A percentile compares a stretch with the other conserved stretches of the same genome.
phyloP scores from a whole-genome alignment of 306 rosid species.

The Arachis hypogaea region DNA sequence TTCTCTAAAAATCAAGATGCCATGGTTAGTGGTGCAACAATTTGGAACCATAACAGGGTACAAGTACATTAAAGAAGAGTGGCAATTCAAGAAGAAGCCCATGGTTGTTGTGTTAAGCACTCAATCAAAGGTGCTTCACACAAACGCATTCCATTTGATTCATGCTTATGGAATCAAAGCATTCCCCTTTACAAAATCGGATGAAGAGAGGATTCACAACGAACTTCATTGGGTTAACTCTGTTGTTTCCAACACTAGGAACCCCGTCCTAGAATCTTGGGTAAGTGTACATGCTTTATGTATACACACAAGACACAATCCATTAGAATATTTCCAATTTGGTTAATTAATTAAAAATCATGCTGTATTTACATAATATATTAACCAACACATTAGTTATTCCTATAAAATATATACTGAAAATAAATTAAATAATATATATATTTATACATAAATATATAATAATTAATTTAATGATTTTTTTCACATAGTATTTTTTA shows the following conservation, averaged over 20 bases:
- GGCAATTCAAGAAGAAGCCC: constrained; percentile 65
- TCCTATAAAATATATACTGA: no score
- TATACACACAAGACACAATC: neutral
- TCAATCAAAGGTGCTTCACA: constrained; percentile 54
- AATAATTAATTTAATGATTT: no score
- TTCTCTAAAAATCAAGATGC: constrained; percentile 47
- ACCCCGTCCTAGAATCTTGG: constrained; percentile 37
- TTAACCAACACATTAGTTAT: no score
- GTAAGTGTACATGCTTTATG: constrained; percentile 33
- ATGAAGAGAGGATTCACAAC: constrained; percentile 4
- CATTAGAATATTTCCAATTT: neutral
- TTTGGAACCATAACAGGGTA: constrained; percentile 43
- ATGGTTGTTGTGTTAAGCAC: constrained; percentile 52
- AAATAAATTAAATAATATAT: no score
- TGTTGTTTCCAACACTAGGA: neutral
- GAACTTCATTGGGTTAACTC: constrained; percentile 40
- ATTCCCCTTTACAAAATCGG: constrained; percentile 44
- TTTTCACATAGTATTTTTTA: no score
- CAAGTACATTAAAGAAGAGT: constrained; percentile 60
- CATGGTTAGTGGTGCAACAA: constrained; percentile 55
- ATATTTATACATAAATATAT: no score
- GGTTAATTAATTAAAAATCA: no score
- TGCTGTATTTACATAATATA: no score
- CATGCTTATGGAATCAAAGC: constrained; percentile 58
- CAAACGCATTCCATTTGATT: constrained; percentile 61